phyloP scores from a whole-genome alignment of 1,284 basidiomycete species.

The Mycena sp. region DNA sequence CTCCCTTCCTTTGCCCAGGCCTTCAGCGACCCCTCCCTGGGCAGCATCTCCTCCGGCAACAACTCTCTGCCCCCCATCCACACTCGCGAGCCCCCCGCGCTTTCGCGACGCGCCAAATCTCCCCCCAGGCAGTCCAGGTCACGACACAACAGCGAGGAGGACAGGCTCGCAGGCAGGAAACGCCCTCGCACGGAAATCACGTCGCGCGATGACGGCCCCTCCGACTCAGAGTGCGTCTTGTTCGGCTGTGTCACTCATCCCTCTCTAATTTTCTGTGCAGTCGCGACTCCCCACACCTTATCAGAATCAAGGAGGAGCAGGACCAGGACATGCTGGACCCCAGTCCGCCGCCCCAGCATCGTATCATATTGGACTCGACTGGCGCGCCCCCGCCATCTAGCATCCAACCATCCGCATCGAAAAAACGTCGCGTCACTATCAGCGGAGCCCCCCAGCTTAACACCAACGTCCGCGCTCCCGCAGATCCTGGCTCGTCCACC shows the following conservation, averaged over 20 bases:
- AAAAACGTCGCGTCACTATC: constrained; percentile 77
- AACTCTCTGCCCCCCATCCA: constrained; percentile 75
- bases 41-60: constrained; percentile 52
- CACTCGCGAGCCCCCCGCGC: constrained; percentile 43
- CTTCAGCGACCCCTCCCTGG: constrained; percentile 62
- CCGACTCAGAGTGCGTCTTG: constrained; percentile 52
- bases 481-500: constrained; percentile 57
- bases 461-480: constrained; percentile 56
- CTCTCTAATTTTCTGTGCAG: constrained; percentile 38
- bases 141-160: constrained; percentile 42
- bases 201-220: constrained; percentile 46
- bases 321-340: constrained; percentile 59
- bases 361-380: constrained; percentile 26
- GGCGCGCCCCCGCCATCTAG: constrained; percentile 50
- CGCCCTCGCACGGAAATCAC: constrained; percentile 53
- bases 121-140: constrained; percentile 41
- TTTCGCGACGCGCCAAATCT: constrained; percentile 46
- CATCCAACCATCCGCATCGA: constrained; percentile 60
- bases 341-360: constrained; percentile 43
- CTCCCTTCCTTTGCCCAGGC: constrained; percentile 80
- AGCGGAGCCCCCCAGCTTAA: constrained; percentile 65
- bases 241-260: constrained; percentile 26
- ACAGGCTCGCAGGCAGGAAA: constrained; percentile 49
- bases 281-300: constrained; percentile 54
- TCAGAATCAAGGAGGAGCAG: constrained; percentile 70